Evolutionary conservation across 345 rosid genomes (phyloP).

Genomic region (Gossypium australe): DNA sequence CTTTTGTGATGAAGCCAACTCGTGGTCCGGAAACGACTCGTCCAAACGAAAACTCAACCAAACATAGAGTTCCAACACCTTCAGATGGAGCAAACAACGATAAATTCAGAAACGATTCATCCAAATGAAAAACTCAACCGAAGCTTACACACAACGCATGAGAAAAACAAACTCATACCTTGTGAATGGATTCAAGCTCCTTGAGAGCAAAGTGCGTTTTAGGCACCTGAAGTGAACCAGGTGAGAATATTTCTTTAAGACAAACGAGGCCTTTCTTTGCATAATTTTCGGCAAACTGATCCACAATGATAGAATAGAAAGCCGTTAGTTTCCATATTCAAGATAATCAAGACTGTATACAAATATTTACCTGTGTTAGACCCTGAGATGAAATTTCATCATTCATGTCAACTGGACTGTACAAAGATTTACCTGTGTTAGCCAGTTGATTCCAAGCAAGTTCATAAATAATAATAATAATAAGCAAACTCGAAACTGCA

Average conservation of each 20-base stretch:
- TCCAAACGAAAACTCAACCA: slow-evolving; percentile 89
- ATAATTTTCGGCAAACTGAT: slow-evolving; percentile 74
- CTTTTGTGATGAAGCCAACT: slow-evolving; percentile 77
- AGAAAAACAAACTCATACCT: slow-evolving; percentile 33
- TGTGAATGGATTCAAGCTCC: slow-evolving; percentile 94
- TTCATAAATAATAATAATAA: not conserved
- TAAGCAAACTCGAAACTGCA: not conserved
- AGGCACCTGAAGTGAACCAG: slow-evolving; percentile 65
- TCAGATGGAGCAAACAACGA: slow-evolving; percentile 14
- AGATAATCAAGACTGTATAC: not conserved
- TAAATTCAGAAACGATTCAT: not conserved
- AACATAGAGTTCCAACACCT: slow-evolving; percentile 88
- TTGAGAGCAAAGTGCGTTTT: slow-evolving; percentile 48
- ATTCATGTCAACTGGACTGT: slow-evolving; percentile 80
- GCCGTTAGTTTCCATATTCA: not conserved
- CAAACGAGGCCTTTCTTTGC: slow-evolving; percentile 61
- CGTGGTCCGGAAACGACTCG: slow-evolving; percentile 76
- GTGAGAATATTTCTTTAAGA: slow-evolving; percentile 76
- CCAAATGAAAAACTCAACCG: no score
- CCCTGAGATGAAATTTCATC: slow-evolving; percentile 81
- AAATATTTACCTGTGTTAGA: slow-evolving; percentile 57
- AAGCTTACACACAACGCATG: not conserved
- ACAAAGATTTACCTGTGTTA: not conserved
- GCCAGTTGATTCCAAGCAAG: no score
- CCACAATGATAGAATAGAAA: not conserved